Evolutionary conservation across 495 filamentous ascomycete genomes (phyloP), one percentile per base, ranked within the genome.

Genomic region (Xylaria flabelliformis): DNA sequence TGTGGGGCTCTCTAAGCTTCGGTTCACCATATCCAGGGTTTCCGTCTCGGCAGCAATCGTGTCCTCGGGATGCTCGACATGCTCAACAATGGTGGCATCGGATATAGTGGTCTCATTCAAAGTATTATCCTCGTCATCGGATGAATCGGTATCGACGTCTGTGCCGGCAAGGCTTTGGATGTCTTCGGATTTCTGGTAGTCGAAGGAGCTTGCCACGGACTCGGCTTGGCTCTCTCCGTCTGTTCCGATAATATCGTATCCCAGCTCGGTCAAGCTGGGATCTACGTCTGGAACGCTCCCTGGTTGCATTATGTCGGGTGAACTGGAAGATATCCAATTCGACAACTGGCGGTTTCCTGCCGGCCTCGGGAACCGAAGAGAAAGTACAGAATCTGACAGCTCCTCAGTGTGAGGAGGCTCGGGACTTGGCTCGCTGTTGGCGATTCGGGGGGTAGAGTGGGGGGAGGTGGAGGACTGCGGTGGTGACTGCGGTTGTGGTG

Each of bases 171-270:
- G 73, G 75, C 87, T 89, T n/a, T 85, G 83, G 36, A 89, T 81
- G 66, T 87, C 86, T 64, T 88, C 86, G 64, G 84, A 75, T 69
- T 80, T 81, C 67, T 83, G 76, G 48, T 80, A 78, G 64, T 85
- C 82, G 53, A 87, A 83, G 7, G 88, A 90, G 64, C 85, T 81
- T 34, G 84, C 76, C 3, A 64, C 72, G 12, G 79, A 81, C 72
- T 80, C 79, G 59, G 80, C 81, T 32, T 80, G 75, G 61, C 86
- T 88, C 72, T 88, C 88, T 65, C 84, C 85, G 63, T 85, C 75
- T 71, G 79, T 81, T 73, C 78, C 86, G 75, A 90, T 84, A 55
- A 90, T 81, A 61, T 89, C 88, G 74, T 88, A 90, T 58, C 87
- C 80, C 71, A 88, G 88, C 73, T 89, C 88, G 72, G 84, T 81